These are phyloP conservation scores for Vaucheria bursata DNA, from an alignment of 352 stramenopile genomes.

Conservation along the genomic window DNA sequence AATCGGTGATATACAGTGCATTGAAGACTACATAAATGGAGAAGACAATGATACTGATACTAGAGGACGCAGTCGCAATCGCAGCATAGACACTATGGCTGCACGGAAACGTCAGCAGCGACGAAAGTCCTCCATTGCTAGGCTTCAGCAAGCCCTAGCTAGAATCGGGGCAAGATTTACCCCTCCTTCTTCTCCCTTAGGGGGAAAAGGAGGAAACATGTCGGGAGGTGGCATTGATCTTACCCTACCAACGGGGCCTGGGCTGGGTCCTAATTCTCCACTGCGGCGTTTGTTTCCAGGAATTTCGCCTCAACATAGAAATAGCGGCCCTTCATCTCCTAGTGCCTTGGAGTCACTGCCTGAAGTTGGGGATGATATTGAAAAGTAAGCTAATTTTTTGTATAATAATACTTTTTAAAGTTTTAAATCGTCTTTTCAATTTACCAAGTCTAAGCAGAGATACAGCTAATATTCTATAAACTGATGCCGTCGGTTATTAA, in stretches of 20 bases:
- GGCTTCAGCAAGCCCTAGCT: neutral
- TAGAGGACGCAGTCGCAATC: too few species aligned
- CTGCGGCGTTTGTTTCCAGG: neutral
- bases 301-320: neutral
- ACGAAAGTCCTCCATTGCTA: neutral
- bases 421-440: too few species aligned
- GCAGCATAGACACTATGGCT: neutral
- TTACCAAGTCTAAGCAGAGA: too few species aligned
- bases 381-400: too few species aligned
- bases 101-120: neutral
- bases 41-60: too few species aligned
- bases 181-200: neutral
- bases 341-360: neutral
- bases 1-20: too few species aligned
- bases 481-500: too few species aligned
- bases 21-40: too few species aligned
- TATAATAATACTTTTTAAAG: too few species aligned
- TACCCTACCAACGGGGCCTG: neutral
- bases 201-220: neutral
- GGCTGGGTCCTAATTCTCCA: neutral
- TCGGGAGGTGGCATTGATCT: neutral
- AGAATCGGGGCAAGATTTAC: neutral
- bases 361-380: neutral
- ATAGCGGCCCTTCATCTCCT: neutral
- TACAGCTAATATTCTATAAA: too few species aligned